Conservation (phyloP, 2,329 filamentous ascomycete species). For the Metarhizium album region DNA sequence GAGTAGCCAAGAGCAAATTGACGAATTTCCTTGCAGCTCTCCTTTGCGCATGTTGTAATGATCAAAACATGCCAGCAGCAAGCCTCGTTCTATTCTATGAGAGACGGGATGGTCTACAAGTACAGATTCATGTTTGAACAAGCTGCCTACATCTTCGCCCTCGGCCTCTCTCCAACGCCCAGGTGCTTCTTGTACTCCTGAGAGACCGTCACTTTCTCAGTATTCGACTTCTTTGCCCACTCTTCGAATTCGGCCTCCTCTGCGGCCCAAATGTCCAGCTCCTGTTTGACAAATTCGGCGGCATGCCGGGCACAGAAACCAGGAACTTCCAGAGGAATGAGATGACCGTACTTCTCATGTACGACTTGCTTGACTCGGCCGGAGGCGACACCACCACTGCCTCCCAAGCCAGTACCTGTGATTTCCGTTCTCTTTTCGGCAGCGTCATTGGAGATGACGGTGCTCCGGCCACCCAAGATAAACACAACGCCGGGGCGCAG, state of each 20-base stretch:
- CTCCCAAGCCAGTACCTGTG: constrained; percentile 57
- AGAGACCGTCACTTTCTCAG: constrained; percentile 41
- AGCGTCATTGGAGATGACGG: constrained; percentile 39
- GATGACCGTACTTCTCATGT: constrained; percentile 58
- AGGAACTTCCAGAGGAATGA: constrained; percentile 76
- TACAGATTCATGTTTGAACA: background rate
- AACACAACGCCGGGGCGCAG: constrained; percentile 58
- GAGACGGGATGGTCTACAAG: background rate
- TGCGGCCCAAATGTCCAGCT: constrained; percentile 44
- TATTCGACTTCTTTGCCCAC: constrained; percentile 38
- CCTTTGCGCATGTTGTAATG: background rate
- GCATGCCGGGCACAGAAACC: constrained; percentile 51
- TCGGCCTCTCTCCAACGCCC: constrained; percentile 14
- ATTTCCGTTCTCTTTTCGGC: constrained; percentile 47
- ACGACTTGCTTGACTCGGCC: constrained; percentile 58
- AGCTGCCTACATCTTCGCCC: constrained; percentile 18
- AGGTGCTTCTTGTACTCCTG: constrained; percentile 47
- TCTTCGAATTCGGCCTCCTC: constrained; percentile 46
- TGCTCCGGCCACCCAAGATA: constrained; percentile 52
- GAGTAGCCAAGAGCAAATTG: too few relatives aligned
- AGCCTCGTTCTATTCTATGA: background rate
- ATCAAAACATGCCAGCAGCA: background rate
- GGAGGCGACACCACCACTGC: constrained; percentile 51
- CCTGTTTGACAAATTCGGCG: constrained; percentile 44
- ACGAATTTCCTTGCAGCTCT: background rate